Evolutionary conservation across 1,284 basidiomycete species (phyloP).

Genomic region (Trametes pubescens): DNA sequence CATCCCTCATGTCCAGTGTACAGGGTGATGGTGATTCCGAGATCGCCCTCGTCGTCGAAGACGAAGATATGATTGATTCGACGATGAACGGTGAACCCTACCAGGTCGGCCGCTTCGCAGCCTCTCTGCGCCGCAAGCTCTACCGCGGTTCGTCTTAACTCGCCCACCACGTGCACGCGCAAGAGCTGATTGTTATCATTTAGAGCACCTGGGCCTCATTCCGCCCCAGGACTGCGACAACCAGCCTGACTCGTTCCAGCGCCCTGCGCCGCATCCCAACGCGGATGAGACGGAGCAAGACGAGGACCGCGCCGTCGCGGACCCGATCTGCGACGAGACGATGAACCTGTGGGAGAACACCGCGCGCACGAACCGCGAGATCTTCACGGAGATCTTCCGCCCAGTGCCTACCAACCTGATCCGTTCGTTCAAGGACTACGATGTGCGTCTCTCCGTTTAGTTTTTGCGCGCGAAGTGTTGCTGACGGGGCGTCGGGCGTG

Average conservation of each 20-base stretch:
- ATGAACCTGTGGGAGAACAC: conserved; percentile 74
- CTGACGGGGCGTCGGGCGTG: not conserved
- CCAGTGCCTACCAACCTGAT: conserved; percentile 86
- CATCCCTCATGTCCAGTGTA: conserved; percentile 17
- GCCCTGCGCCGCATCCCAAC: conserved; percentile 74
- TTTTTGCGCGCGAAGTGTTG: fast-evolving
- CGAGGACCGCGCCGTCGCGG: conserved; percentile 79
- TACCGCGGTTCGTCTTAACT: conserved; percentile 62
- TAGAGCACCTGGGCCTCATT: conserved; percentile 90
- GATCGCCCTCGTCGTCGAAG: conserved; percentile 91
- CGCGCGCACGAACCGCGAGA: conserved; percentile 80
- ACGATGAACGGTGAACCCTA: conserved; percentile 83
- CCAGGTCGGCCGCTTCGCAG: conserved; percentile 77
- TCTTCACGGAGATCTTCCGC: conserved; percentile 85
- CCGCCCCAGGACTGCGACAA: conserved; percentile 62
- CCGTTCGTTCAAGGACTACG: conserved; percentile 80
- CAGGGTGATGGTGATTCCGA: conserved; percentile 93
- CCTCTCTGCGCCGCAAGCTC: conserved; percentile 78
- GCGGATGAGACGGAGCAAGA: conserved; percentile 66
- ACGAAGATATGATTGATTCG: conserved; percentile 79
- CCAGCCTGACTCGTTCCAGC: conserved; percentile 74
- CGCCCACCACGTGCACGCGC: too few species aligned
- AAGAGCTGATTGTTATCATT: not conserved
- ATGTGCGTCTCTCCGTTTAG: conserved; percentile 52
- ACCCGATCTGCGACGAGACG: conserved; percentile 76